Evolutionary conservation across 2,329 filamentous ascomycete species (phyloP), one percentile per base, ranked within the genome.

Genomic region (Monilinia fructigena): DNA sequence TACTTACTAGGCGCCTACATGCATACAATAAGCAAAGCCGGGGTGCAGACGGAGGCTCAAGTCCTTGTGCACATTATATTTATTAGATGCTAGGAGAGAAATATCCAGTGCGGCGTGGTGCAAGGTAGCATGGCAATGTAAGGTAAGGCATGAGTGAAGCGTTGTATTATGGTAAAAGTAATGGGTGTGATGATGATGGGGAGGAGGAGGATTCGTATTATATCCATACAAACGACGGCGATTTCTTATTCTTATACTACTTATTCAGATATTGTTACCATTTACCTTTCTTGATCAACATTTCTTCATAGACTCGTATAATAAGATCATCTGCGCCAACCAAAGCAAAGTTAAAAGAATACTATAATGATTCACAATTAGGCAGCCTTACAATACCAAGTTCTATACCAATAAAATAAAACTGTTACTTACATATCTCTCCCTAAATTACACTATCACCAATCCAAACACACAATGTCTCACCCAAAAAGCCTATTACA

Each of bases 21-120:
- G 42, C 14, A 16, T 11, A 45, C 14, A 7, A 20, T 45, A 14
- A 45, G 42, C 11, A 23, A 55, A 8, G 18, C 23, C 20, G 20
- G 53, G 53, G 31, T 55, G 28, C 31, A 40, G 53, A 48, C 23
- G n/a, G 54, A 56, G 54, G n/a, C 54, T 42, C 54, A 42, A 18
- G 35, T 23, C 20, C 53, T 38, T 20, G 53, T 55, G 53, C 53
- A 35, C 31, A 35, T 35, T 35, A 5, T 35, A 35, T 35, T 35
- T 8, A 7, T 35, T 35, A 8, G 31, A 35, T 7, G 7, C 5
- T 35, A 35, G 7, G 31, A 1, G 31, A 35, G 31, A 35, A 35
- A 5, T 35, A 35, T 55, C 10, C 38, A 18, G 14, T 11, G 23
- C 26, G 4, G 16, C 26, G 16, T 23, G 20, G n/a, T 10, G 23